Base-by-base conservation (phyloP, 371 early-diverging fungal species). In the Actinomucor elegans region DNA sequence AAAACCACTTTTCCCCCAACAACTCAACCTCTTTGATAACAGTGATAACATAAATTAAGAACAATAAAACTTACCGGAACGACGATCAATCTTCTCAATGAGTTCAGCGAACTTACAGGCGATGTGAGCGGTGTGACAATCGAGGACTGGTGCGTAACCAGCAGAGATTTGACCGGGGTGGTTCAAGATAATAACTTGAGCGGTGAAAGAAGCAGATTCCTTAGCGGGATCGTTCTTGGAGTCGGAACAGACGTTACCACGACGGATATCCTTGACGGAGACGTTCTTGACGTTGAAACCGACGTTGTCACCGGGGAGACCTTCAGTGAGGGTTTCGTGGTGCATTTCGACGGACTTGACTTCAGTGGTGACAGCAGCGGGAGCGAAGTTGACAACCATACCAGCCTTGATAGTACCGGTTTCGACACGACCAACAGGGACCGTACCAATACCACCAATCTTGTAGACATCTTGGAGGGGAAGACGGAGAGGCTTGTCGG, bases 261-360 rank as follows among this genome's bases (percentile, higher is more conserved):
- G 94, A 67, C 94, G 94, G 82, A 94, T 91, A 71, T 94, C 92
- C 89, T 91, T 92, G 79, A 92, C 89, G 61, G 93, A 91, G 28
- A 94, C 93, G 90, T 93, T 92, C 92, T 93, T 94, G 79, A 96
- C 91, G 93, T 94, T 94, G 92, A 97, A 94, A 60, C 94, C 95
- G 66, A 96, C 95, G 87, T 94, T 94, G 90, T 97, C 98, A 68
- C 98, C 98, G 75, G 98, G 94, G 45, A 87, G 73, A 86, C 94
- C 96, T 84, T 95, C 87, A 61, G 70, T 69, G 66, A 96, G 85
- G 63, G 83, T 80, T 81, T 96, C 94, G 93, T 96, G 94, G 80
- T 96, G 98, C 98, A 96, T 97, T 85, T 96, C 96, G 59, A 97
- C 94, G 81, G 96, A 94, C 88, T 93, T 94, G 83, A 95, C 97